These are phyloP conservation scores for Colletotrichum theobromicola DNA, from an alignment of 2,329 filamentous ascomycete genomes.

Conservation along the genomic window DNA sequence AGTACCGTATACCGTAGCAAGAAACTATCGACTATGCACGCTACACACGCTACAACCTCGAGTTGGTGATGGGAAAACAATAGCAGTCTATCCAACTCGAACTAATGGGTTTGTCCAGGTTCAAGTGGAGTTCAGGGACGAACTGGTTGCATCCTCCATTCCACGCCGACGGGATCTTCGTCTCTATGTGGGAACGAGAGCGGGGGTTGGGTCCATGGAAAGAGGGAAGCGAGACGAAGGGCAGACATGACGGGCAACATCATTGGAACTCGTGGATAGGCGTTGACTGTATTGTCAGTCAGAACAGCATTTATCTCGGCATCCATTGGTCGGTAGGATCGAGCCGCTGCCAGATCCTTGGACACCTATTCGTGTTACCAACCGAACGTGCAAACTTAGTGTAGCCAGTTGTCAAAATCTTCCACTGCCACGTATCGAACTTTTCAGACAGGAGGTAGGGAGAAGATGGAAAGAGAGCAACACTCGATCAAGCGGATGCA, in stretches of 20 bases:
- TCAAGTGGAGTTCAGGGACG: background rate
- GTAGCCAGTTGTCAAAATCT: background rate
- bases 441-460: background rate
- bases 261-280: no score
- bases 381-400: no score
- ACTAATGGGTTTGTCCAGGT: background rate
- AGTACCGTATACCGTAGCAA: conserved; percentile 7
- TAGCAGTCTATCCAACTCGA: background rate
- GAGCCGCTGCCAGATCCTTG: background rate
- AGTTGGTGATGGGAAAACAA: background rate
- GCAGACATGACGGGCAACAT: background rate
- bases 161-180: background rate
- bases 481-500: background rate
- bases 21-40: background rate
- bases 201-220: background rate
- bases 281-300: background rate
- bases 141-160: background rate
- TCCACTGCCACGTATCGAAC: background rate
- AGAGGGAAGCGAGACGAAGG: background rate
- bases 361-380: background rate
- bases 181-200: background rate
- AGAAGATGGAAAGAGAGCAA: background rate
- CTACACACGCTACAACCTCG: no score
- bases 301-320: background rate
- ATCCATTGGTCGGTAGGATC: background rate